Evolutionary conservation across 768 basidiomycete genomes (phyloP), one percentile per base, ranked within the genome.

Genomic region (Mrakia frigida): DNA sequence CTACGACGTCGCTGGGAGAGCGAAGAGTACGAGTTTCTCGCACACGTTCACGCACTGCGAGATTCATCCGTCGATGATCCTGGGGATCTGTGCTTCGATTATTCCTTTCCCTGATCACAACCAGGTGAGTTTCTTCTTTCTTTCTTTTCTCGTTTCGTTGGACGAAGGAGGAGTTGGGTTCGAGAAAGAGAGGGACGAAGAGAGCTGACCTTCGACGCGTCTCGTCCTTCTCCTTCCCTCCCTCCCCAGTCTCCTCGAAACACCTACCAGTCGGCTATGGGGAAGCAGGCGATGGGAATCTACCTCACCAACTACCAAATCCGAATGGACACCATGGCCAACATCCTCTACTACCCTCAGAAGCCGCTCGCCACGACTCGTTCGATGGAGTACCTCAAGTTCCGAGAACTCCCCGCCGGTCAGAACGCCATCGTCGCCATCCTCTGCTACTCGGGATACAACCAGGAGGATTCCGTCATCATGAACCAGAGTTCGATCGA

Each of bases 81-180:
- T 99, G 73, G 96, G 96, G 78, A 93, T 99, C 77, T 98, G 96
- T 82, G 96, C 96, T 3, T 94, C 92, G 85, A 99, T 99, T 82
- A 97, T 99, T 83, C 96, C 96, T 18, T 99, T 99, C 91, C 96
- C 97, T 23, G 97, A 99, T 84, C 96, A 99, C 84, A 99, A 99
- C 81, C 96, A 97, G 87, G 94, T 93, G 82, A 78, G 89, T 84
- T 60, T 39, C 39, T 73, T 60, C 25, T 39, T 37, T 21, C 56
- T 35, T n/a, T 52, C 35, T 39, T 21, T 35, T 59, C 56, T 68
- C 9, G 56, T n/a, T 28, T 13, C 25, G 23, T n/a, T n/a, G 56
- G 56, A 18, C 13, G 56, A 18, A 50, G 46, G 46, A 41, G 11
- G 39, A 41, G 39, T 5, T 6, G 39, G 11, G n/a, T n/a, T n/a